Base-by-base conservation (phyloP, 1,284 basidiomycete genomes). In the Rhodotorula mucilaginosa region DNA sequence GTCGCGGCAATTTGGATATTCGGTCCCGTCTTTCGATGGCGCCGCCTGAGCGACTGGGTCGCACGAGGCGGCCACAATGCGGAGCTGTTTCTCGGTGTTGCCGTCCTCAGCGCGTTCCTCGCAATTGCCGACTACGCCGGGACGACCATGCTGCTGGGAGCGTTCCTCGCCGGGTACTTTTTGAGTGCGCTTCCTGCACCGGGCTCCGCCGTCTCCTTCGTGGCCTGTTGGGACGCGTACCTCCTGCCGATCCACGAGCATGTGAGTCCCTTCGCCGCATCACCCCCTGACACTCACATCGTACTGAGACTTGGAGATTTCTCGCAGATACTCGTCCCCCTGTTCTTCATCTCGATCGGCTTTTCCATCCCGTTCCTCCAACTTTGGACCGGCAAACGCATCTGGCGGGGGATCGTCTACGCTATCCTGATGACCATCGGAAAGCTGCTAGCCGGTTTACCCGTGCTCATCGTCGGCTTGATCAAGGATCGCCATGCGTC, bases 281-380 rank as follows among this genome's bases (percentile, higher is more conserved):
- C 54, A 18, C 21, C 49, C 48, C n/a, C 34, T 34, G 39, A 60
- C 46, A 5, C 4, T 39, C 16, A 34, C 7, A 4, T 0, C 12
- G 19, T 2, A 44, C 5, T 7, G 15, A 19, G 34, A 19, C 39
- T 16, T 5, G 29, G 5, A 13, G 34, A 19, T 44, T 10, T 21
- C 84, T 81, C 78, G 21, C 78, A 80, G 65, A 64, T 87, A 47
- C 79, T 87, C 29, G 80, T 83, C 0, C 86, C 86, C 2, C 80
- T 87, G 44, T 87, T 87, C 81, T 87, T 87, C 73, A 82, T 84
- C 5, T 84, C 84, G 34, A 85, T 87, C 58, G 86, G 86, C 1
- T 84, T 83, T 68, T 84, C 84, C 0, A 85, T 87, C 52, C 86
- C 86, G 0, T 85, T 88, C 74, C 78, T 83, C 18, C 79, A 82